These are phyloP conservation scores for Aspergillus calidoustus DNA, from an alignment of 2,329 filamentous ascomycete genomes.

Conservation along the genomic window DNA sequence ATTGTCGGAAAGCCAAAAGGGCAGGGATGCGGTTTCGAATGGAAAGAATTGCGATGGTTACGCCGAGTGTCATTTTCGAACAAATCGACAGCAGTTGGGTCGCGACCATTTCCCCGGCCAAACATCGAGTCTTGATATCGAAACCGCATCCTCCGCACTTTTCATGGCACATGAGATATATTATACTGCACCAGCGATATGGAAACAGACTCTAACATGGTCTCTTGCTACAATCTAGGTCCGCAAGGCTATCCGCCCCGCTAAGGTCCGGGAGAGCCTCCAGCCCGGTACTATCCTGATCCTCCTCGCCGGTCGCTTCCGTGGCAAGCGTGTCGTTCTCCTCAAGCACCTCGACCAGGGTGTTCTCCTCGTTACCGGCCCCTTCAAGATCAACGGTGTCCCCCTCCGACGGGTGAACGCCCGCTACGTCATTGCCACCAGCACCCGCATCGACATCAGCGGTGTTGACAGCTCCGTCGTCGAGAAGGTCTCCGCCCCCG, in stretches of 20 bases:
- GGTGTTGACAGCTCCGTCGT: conserved; percentile 74
- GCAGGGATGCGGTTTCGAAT: conserved; percentile 32
- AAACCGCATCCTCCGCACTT: conserved; percentile 27
- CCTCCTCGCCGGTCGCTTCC: conserved; percentile 98
- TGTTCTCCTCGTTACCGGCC: conserved; percentile 97
- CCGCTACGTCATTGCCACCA: conserved; percentile 57
- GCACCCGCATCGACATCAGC: conserved; percentile 62
- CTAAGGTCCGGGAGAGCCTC: conserved; percentile 85
- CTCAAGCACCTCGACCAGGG: conserved; percentile 97
- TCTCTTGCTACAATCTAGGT: conserved; percentile 61
- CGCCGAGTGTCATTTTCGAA: conserved; percentile 22
- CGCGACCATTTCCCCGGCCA: conserved; percentile 28
- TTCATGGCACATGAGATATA: conserved; percentile 8
- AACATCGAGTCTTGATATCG: conserved; percentile 28
- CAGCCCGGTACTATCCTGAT: conserved; percentile 96
- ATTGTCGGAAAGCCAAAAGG: conserved; percentile 22
- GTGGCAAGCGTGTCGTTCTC: conserved; percentile 99
- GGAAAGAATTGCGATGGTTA: conserved; percentile 37
- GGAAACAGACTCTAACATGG: conserved; percentile 29
- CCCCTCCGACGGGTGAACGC: conserved; percentile 77
- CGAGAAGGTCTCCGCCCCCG: conserved; percentile 84
- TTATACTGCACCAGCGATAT: neutral
- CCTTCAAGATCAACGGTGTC: conserved; percentile 99
- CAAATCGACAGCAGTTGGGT: conserved; percentile 22
- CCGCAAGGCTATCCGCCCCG: conserved; percentile 90